Conservation (phyloP, 2,329 filamentous ascomycete genomes). For the Xylariales sp. region DNA sequence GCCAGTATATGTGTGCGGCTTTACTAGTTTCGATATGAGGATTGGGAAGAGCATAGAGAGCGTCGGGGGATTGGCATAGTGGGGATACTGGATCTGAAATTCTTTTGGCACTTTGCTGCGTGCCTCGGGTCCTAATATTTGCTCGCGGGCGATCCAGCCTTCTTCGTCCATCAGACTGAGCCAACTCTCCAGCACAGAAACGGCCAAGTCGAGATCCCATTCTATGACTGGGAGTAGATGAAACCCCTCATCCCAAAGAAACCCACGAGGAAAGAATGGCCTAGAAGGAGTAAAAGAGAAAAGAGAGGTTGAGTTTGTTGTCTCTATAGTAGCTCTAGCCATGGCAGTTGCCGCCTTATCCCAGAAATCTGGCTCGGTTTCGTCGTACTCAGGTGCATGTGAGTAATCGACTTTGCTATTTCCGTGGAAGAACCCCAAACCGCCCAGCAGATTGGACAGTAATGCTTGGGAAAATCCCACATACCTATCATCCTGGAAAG, state of each 20-base stretch:
- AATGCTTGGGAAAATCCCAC: conserved; percentile 75
- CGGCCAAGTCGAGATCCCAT: conserved; percentile 81
- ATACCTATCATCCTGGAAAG: conserved; percentile 69
- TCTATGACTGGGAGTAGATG: conserved; percentile 83
- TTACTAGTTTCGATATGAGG: conserved; percentile 92
- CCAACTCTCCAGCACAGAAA: conserved; percentile 87
- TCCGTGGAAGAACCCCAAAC: conserved; percentile 89
- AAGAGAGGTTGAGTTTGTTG: conserved; percentile 76
- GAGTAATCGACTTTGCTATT: conserved; percentile 81
- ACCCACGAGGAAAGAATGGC: conserved; percentile 89
- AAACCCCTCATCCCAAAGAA: conserved; percentile 95
- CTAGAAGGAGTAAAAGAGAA: conserved; percentile 85
- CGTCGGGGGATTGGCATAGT: conserved; percentile 95
- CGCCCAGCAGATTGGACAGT: conserved; percentile 86
- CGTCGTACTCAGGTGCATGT: conserved; percentile 80
- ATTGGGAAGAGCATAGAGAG: conserved; percentile 88
- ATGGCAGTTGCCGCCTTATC: conserved; percentile 77
- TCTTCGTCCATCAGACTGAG: conserved; percentile 90
- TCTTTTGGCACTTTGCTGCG: conserved; percentile 88
- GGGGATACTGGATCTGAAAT: conserved; percentile 93
- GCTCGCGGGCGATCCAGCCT: conserved; percentile 87
- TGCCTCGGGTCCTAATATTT: conserved; percentile 83
- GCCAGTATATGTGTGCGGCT: conserved; percentile 87
- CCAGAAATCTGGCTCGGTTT: conserved; percentile 90
- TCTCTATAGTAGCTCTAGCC: conserved; percentile 56